A percentile compares a stretch with the other conserved stretches of the same genome.
These are phyloP conservation scores for Pachysolen tannophilus DNA, from an alignment of 805 yeast species.

Conservation along the genomic window DNA sequence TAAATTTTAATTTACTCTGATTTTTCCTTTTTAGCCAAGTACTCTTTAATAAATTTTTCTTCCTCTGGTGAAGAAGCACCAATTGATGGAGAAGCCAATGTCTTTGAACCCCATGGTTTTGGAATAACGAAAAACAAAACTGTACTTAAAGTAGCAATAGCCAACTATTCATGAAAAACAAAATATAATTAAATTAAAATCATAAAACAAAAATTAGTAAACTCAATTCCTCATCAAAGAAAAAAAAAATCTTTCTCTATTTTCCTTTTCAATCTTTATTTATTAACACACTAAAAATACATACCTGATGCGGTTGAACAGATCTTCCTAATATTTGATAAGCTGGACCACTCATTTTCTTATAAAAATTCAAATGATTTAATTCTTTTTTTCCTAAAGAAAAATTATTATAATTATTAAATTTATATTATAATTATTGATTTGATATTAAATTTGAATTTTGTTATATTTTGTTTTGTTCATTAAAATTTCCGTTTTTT, in stretches of 20 bases:
- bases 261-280: too few species aligned
- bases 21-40: conserved; percentile 38
- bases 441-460: too few species aligned
- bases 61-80: conserved; percentile 81
- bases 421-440: too few species aligned
- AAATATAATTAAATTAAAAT: background rate
- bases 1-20: too few species aligned
- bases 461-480: too few species aligned
- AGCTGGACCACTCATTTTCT: conserved; percentile 89
- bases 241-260: too few species aligned
- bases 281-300: conserved; percentile 15
- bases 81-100: conserved; percentile 56
- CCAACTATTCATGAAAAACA: conserved; percentile 34
- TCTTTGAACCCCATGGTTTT: conserved; percentile 63
- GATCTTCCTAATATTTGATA: conserved; percentile 80
- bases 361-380: too few species aligned
- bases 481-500: too few species aligned
- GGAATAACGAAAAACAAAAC: conserved; percentile 59
- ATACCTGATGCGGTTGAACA: conserved; percentile 71
- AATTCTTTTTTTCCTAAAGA: too few species aligned
- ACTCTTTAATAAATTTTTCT: conserved; percentile 74
- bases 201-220: background rate
- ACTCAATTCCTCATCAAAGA: background rate
- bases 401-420: too few species aligned
- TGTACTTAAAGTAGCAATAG: conserved; percentile 72